Percentiles rank a stretch among this genome's conserved stretches.
phyloP scores from a whole-genome alignment of 176 grass and related monocot species.

The Melocanna baccifera region DNA sequence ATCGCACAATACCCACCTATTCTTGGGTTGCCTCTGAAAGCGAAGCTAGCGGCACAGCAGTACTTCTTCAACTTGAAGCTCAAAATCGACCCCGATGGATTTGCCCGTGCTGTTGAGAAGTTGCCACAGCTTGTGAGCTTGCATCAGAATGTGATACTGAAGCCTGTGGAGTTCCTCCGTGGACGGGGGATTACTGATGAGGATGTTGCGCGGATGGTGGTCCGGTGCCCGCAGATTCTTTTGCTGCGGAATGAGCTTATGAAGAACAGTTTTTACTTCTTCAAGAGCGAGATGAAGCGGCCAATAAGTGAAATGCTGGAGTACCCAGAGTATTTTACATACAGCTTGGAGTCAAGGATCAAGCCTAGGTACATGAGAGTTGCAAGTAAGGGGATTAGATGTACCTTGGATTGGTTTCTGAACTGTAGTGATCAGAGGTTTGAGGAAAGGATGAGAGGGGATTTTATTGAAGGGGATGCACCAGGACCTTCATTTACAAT shows the following conservation, averaged over 20 bases:
- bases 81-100: constrained; percentile 73
- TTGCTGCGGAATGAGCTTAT: constrained; percentile 58
- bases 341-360: constrained; percentile 91
- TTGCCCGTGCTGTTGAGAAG: constrained; percentile 65
- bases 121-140: constrained; percentile 87
- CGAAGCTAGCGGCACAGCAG: constrained; percentile 73
- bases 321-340: constrained; percentile 92
- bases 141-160: constrained; percentile 75
- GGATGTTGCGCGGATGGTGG: constrained; percentile 66
- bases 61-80: constrained; percentile 95
- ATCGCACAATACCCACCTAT: constrained; percentile 68
- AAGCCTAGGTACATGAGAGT: constrained; percentile 79
- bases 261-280: constrained; percentile 93
- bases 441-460: constrained; percentile 78
- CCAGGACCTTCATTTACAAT: constrained; percentile 75
- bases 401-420: constrained; percentile 88
- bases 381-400: constrained; percentile 60
- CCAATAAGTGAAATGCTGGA: constrained; percentile 69
- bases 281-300: constrained; percentile 82
- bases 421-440: constrained; percentile 94
- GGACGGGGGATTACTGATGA: constrained; percentile 63
- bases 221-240: constrained; percentile 77
- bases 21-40: constrained; percentile 80
- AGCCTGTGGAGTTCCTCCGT: constrained; percentile 68
- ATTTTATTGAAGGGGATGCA: constrained; percentile 80